Evolutionary conservation across 2,329 filamentous ascomycete species (phyloP), one percentile per base, ranked within the genome.

Genomic region (Trichophyton verrucosum): DNA sequence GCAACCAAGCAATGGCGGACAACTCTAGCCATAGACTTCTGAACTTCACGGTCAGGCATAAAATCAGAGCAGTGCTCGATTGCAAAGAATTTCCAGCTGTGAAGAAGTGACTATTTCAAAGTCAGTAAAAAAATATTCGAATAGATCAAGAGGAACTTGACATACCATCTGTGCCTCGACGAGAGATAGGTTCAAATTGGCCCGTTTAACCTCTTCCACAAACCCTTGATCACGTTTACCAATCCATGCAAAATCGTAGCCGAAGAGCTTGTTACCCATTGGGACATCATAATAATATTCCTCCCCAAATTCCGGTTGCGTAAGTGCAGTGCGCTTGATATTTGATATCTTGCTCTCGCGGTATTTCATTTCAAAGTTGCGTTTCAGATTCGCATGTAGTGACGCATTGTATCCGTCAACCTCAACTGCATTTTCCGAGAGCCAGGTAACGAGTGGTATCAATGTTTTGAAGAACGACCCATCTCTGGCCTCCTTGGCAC

Each of bases 111-210:
- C 86, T 89, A 68, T 40, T 61, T 46, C 17, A 59, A 36, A 15
- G 42, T 51, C 22, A 36, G 33, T 58, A 1, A 1, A 30, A 57
- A 15, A 24, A 57, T 5, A 42, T 2, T 6, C n/a, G 40, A n/a
- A 20, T 30, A 20, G 36, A 13, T 17, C 5, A 17, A 30, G 30
- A n/a, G 30, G 20, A 30, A 9, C 8, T 47, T 20, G 15, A 71
- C 86, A 75, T 78, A 89, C 86, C 65, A 94, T 86, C 76, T 99
- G 91, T 24, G 92, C 89, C 72, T 97, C 91, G 38, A 99, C 90
- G 38, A 96, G 79, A 24, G 91, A 95, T 59, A 99, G 73, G 72
- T 99, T 97, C 64, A 87, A 78, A 72, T 99, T 99, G 47, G 92
- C 94, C 63, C 85, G 85, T 68, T 86, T 83, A 74, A 99, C 86